Conservation (phyloP, 495 filamentous ascomycete genomes). For the Penicillium dipodomyicola region DNA sequence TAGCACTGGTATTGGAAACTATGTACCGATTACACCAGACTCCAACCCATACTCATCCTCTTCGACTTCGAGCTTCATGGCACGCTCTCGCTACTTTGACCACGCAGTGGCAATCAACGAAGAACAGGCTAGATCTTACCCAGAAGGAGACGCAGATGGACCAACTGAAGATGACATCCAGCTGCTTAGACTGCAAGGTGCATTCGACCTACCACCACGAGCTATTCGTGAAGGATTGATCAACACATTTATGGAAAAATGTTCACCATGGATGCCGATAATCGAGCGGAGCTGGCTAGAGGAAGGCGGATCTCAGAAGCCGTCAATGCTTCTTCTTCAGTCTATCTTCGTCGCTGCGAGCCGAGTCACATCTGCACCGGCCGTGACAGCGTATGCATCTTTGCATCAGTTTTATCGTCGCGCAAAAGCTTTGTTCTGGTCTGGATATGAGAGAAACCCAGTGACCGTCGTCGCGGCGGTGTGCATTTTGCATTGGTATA, state of each 20-base stretch:
- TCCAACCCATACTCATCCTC: constrained; percentile 25
- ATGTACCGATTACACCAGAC: neutral
- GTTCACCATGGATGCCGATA: constrained; percentile 31
- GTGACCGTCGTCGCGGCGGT: constrained; percentile 27
- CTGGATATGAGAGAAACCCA: constrained; percentile 29
- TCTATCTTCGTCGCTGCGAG: constrained; percentile 28
- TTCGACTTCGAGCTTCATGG: constrained; percentile 21
- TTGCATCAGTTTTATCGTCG: constrained; percentile 27
- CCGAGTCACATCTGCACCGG: constrained; percentile 25
- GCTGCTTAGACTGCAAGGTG: constrained; percentile 25
- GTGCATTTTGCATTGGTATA: constrained; percentile 32
- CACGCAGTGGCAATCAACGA: constrained; percentile 23
- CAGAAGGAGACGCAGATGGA: constrained; percentile 18
- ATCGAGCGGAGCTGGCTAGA: constrained; percentile 28
- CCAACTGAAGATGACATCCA: constrained; percentile 27
- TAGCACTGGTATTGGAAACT: neutral
- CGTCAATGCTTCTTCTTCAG: constrained; percentile 26
- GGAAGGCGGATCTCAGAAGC: constrained; percentile 18
- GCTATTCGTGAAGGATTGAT: constrained; percentile 26
- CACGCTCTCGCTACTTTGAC: constrained; percentile 26
- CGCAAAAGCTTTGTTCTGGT: constrained; percentile 29
- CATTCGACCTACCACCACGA: constrained; percentile 27
- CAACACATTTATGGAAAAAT: constrained; percentile 29
- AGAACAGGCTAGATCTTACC: constrained; percentile 19
- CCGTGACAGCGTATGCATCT: constrained; percentile 26